Conservation (phyloP, 352 stramenopile genomes). For the Phytophthora tentaculata region DNA sequence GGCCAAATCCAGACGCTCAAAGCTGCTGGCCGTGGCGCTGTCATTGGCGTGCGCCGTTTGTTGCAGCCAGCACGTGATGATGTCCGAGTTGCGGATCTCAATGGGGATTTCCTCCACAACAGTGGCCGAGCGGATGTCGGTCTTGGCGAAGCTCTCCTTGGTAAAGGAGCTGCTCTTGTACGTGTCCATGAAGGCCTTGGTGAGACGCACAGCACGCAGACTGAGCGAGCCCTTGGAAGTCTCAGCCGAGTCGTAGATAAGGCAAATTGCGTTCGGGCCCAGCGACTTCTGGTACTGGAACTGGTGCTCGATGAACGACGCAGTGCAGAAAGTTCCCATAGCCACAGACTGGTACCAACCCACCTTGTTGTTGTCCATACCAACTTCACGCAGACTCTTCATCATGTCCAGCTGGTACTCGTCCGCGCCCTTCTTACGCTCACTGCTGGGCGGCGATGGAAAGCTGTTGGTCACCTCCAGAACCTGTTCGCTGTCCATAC, state of each 20-base stretch:
- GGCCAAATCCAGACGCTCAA: constrained; percentile 96
- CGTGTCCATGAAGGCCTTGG: constrained; percentile 93
- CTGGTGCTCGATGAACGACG: constrained; percentile 95
- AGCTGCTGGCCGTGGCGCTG: constrained; percentile 76
- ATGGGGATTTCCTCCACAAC: constrained; percentile 98
- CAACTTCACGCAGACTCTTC: constrained; percentile 98
- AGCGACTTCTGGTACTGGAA: constrained; percentile 98
- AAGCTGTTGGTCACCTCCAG: constrained; percentile 99
- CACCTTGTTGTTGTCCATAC: constrained; percentile 99
- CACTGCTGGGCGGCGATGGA: constrained; percentile 89
- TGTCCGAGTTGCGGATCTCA: constrained; percentile 94
- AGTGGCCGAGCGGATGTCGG: constrained; percentile 82
- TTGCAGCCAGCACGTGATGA: constrained; percentile 94
- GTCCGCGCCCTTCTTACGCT: constrained; percentile 86
- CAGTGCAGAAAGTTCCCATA: constrained; percentile 96
- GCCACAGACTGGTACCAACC: constrained; percentile 99
- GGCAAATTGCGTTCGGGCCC: constrained; percentile 96
- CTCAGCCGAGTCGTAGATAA: constrained; percentile 98
- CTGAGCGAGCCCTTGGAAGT: constrained; percentile 94
- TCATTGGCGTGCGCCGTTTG: constrained; percentile 83
- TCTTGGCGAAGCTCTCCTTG: constrained; percentile 87
- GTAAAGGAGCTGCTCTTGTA: constrained; percentile 88
- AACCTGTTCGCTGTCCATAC: constrained; percentile 90
- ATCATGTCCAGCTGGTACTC: constrained; percentile 99
- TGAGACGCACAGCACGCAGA: constrained; percentile 96